Percentiles rank a stretch among this genome's conserved stretches.
Conservation (phyloP, 179 eudicot species). For the Actinidia polygama region DNA sequence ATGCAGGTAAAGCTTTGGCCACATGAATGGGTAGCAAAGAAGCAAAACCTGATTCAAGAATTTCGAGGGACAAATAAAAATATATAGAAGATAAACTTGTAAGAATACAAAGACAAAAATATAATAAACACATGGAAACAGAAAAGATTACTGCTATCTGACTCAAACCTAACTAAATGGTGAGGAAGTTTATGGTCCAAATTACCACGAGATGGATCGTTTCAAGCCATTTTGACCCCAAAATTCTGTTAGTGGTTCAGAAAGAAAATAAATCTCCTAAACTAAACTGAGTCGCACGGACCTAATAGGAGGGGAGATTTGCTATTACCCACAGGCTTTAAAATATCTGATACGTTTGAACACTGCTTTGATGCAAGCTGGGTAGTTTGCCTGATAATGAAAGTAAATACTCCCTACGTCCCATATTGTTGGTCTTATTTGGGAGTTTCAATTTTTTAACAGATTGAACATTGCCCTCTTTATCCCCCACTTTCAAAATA, state of each 20-base stretch:
- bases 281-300: too few relatives aligned
- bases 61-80: conserved; percentile 2
- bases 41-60: conserved; percentile 60
- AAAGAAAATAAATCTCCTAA: not conserved
- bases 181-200: not conserved
- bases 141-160: not conserved
- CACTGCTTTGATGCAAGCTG: too few relatives aligned
- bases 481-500: too few relatives aligned
- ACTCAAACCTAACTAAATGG: not conserved
- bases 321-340: too few relatives aligned
- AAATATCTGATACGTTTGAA: too few relatives aligned
- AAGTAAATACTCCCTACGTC: too few relatives aligned
- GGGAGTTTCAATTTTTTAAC: too few relatives aligned
- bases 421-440: too few relatives aligned
- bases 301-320: too few relatives aligned
- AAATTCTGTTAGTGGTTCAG: not conserved
- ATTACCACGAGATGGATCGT: not conserved
- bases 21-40: conserved; percentile 70
- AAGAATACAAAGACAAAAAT: not conserved
- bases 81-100: not conserved
- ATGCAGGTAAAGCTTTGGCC: conserved; percentile 85
- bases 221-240: not conserved
- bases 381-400: too few relatives aligned
- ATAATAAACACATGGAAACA: not conserved
- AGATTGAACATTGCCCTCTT: too few relatives aligned